Conservation (phyloP, 495 filamentous ascomycete species). For the Rhypophila decipiens region DNA sequence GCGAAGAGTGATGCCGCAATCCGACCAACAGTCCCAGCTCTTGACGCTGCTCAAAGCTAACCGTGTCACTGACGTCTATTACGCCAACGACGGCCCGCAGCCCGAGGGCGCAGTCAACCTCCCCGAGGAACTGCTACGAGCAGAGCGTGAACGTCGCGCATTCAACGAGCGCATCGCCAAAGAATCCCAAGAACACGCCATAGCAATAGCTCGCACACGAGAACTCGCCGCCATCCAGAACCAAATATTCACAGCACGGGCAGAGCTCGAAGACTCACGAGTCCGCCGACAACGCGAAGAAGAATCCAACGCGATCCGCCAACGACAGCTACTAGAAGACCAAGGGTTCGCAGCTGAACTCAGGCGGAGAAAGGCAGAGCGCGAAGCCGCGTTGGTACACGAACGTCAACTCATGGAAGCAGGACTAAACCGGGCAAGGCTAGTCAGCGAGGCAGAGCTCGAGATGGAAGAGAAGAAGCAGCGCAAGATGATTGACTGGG, state of each 20-base stretch:
- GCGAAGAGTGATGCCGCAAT: constrained; percentile 25
- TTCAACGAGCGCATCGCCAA: constrained; percentile 28
- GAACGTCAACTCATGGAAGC: constrained; percentile 34
- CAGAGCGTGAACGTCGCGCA: constrained; percentile 37
- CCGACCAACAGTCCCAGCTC: constrained; percentile 28
- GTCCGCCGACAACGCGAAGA: constrained; percentile 30
- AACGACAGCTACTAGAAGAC: constrained; percentile 24
- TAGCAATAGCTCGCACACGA: constrained; percentile 30
- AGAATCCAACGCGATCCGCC: constrained; percentile 24
- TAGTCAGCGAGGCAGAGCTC: constrained; percentile 35
- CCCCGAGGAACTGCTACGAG: constrained; percentile 34
- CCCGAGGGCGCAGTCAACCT: constrained; percentile 38
- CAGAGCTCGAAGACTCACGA: constrained; percentile 39
- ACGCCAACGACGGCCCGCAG: constrained; percentile 40
- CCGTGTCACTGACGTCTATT: constrained; percentile 40
- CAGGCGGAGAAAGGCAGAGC: constrained; percentile 17
- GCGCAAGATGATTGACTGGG: constrained; percentile 29
- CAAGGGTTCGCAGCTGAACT: constrained; percentile 18
- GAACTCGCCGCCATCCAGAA: constrained; percentile 38
- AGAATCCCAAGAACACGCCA: constrained; percentile 30
- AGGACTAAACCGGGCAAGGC: constrained; percentile 27
- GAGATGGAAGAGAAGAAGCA: constrained; percentile 31
- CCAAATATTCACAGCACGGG: constrained; percentile 35
- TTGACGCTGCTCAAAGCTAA: constrained; percentile 34
- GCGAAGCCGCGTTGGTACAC: constrained; percentile 28